These are phyloP conservation scores for Pseudotulostoma volvatum DNA, from an alignment of 495 filamentous ascomycete species.

Conservation along the genomic window DNA sequence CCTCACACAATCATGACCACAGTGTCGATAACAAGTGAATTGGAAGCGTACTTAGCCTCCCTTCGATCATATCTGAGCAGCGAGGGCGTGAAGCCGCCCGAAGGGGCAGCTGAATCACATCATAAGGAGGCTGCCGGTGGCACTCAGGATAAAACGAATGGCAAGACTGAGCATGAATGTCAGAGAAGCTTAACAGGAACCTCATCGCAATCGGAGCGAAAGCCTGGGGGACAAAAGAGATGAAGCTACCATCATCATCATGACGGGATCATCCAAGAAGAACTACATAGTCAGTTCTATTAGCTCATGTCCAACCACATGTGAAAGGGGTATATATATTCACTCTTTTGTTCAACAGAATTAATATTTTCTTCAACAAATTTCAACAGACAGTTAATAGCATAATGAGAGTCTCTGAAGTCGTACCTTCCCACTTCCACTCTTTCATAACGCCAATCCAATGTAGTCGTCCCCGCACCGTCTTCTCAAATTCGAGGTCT, in stretches of 20 bases:
- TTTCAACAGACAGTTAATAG: too few species aligned
- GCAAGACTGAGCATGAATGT: constrained; percentile 1
- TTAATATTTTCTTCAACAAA: too few species aligned
- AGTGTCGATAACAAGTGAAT: constrained; percentile 17
- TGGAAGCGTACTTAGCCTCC: constrained; percentile 17
- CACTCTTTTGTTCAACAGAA: too few species aligned
- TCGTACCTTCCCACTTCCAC: constrained; percentile 62
- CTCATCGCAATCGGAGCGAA: background rate
- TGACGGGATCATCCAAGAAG: constrained; percentile 23
- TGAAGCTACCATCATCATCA: too few species aligned
- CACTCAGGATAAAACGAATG: constrained; percentile 2
- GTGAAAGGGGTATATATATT: too few species aligned
- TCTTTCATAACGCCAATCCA: constrained; percentile 72
- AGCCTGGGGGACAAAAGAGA: too few species aligned
- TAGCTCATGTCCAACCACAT: too few species aligned
- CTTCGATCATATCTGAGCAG: constrained; percentile 15
- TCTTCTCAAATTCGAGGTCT: constrained; percentile 44
- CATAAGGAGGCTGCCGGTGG: constrained; percentile 8
- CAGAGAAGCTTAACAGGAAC: too few species aligned
- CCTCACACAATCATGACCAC: constrained; percentile 14
- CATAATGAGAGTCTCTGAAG: too few species aligned
- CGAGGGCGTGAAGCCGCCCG: too few species aligned
- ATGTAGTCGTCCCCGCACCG: constrained; percentile 50
- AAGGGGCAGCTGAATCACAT: background rate
- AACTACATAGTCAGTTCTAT: constrained; percentile 19